phyloP scores from a whole-genome alignment of 176 grass and related monocot species.

The Cenchrus americanus region DNA sequence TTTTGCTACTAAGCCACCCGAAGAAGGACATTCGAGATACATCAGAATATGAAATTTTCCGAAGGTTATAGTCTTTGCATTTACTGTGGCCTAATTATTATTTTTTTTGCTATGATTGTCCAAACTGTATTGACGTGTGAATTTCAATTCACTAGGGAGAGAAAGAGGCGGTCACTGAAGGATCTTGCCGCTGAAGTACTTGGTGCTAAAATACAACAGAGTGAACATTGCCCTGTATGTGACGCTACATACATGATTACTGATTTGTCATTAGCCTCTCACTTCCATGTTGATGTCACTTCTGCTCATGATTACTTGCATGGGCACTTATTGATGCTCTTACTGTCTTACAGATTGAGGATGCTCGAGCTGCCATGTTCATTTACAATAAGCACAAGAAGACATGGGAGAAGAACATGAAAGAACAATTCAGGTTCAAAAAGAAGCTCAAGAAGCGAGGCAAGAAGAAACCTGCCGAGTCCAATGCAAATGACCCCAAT shows the following conservation, averaged over 20 bases:
- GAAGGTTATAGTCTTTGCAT: slow-evolving; percentile 55
- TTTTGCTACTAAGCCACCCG: slow-evolving; percentile 85
- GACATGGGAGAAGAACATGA: slow-evolving; percentile 76
- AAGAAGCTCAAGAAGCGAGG: slow-evolving; percentile 56
- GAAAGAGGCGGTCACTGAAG: slow-evolving; percentile 66
- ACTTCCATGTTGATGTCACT: slow-evolving; percentile 11
- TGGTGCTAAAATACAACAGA: slow-evolving; percentile 77
- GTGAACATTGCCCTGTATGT: slow-evolving; percentile 83
- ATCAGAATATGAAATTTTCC: slow-evolving; percentile 77
- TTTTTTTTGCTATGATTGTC: slow-evolving; percentile 36
- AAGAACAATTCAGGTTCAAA: slow-evolving; percentile 65
- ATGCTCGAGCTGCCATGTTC: slow-evolving; percentile 87
- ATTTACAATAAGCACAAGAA: slow-evolving; percentile 93
- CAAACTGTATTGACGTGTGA: slow-evolving; percentile 31
- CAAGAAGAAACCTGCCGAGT: slow-evolving; percentile 48
- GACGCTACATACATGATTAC: background rate
- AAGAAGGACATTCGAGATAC: slow-evolving; percentile 88
- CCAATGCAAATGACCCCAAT: slow-evolving; percentile 38
- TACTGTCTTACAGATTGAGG: slow-evolving; percentile 71
- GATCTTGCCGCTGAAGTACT: slow-evolving; percentile 94
- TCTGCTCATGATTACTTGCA: slow-evolving; percentile 24
- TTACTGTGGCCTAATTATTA: background rate
- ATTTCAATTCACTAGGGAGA: slow-evolving; percentile 56
- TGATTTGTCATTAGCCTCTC: background rate
- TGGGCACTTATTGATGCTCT: background rate